These are phyloP conservation scores for Alternaria panax DNA, from an alignment of 2,329 filamentous ascomycete genomes.

Conservation along the genomic window DNA sequence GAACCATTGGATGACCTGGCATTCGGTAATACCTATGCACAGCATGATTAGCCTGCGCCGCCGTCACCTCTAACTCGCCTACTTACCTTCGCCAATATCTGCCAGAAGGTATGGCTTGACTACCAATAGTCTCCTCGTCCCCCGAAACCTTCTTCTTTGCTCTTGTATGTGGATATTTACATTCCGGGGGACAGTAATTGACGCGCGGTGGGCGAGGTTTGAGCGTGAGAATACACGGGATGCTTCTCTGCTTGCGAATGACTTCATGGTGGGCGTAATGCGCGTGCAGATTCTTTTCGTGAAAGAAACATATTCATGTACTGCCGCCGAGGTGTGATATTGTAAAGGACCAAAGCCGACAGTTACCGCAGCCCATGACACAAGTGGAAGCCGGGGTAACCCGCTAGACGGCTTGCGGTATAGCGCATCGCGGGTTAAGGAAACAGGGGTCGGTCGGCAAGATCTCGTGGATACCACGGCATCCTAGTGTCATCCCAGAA, in stretches of 20 bases:
- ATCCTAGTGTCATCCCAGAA: background rate
- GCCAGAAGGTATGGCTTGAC: slow-evolving; percentile 83
- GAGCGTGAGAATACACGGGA: slow-evolving; percentile 36
- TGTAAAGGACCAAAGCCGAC: slow-evolving; percentile 29
- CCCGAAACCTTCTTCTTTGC: slow-evolving; percentile 50
- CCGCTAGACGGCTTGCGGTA: slow-evolving; percentile 8
- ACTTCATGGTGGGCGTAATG: slow-evolving; percentile 38
- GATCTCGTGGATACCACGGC: background rate
- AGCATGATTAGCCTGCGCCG: slow-evolving; percentile 9
- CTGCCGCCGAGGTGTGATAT: slow-evolving; percentile 25
- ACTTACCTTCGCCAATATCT: slow-evolving; percentile 82
- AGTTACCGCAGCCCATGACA: slow-evolving; percentile 21
- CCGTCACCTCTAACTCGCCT: background rate
- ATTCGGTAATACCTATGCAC: slow-evolving; percentile 86
- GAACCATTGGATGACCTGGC: slow-evolving; percentile 99
- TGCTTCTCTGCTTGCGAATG: slow-evolving; percentile 41
- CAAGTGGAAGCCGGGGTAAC: slow-evolving; percentile 30
- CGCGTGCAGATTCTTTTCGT: slow-evolving; percentile 15
- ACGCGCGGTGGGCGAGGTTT: slow-evolving; percentile 26
- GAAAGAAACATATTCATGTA: slow-evolving; percentile 36
- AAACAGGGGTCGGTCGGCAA: slow-evolving; percentile 1
- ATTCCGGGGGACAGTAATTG: slow-evolving; percentile 35
- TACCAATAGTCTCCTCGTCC: slow-evolving; percentile 49
- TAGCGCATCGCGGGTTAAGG: slow-evolving; percentile 30
- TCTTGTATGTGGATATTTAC: slow-evolving; percentile 30